Conservation (phyloP, 78 protist genomes). For the Dictyostelium firmibasis region DNA sequence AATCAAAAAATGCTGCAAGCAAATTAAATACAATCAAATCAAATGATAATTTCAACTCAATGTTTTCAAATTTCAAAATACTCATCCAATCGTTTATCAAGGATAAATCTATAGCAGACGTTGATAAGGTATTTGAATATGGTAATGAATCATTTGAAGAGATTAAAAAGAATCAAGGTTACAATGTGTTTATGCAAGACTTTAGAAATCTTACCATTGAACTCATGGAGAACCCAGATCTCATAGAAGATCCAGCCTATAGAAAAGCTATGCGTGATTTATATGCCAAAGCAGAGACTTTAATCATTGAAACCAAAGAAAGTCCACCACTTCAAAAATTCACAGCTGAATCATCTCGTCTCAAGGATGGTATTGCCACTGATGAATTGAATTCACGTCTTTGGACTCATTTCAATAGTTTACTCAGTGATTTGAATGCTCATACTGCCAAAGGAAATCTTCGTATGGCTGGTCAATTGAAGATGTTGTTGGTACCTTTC, state of each 20-base stretch:
- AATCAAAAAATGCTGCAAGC: not conserved
- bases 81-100: slow-evolving; percentile 48
- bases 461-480: slow-evolving; percentile 22
- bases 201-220: slow-evolving; percentile 14
- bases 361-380: slow-evolving; percentile 43
- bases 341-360: slow-evolving; percentile 5
- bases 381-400: slow-evolving; percentile 49
- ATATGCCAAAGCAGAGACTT: slow-evolving; percentile 14
- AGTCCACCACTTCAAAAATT: slow-evolving; percentile 62
- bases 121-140: slow-evolving; percentile 31
- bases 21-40: not conserved
- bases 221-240: slow-evolving; percentile 44
- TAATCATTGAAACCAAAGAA: slow-evolving; percentile 11
- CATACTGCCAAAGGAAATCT: not conserved
- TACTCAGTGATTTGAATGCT: not conserved
- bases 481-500: slow-evolving; percentile 67
- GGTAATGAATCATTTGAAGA: slow-evolving; percentile 18
- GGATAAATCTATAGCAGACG: slow-evolving; percentile 34
- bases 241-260: slow-evolving; percentile 57
- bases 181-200: slow-evolving; percentile 10
- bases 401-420: slow-evolving; percentile 22
- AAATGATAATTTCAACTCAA: not conserved
- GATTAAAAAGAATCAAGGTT: slow-evolving; percentile 24
- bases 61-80: not conserved
- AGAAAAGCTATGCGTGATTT: slow-evolving; percentile 59